phyloP scores from a whole-genome alignment of 1,284 basidiomycete species.

The Cerioporus squamosus region DNA sequence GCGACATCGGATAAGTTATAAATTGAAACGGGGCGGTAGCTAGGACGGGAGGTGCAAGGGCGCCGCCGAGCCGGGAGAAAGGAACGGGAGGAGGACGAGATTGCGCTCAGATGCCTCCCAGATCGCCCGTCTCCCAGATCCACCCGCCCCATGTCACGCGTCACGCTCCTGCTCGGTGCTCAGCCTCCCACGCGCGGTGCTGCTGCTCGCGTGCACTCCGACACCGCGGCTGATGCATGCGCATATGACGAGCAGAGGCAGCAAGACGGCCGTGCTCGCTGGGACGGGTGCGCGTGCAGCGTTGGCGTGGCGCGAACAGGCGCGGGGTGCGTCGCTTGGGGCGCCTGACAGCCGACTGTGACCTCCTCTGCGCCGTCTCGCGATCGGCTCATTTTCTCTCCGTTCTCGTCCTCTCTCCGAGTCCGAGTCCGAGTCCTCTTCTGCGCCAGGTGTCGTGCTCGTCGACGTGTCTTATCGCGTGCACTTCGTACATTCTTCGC shows the following conservation, averaged over 20 bases:
- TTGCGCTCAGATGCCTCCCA: constrained; percentile 2
- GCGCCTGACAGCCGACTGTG: constrained; percentile 2
- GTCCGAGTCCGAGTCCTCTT: too few species aligned
- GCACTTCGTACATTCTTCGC: too few species aligned
- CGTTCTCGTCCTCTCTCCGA: not conserved
- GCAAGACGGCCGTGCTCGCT: not conserved
- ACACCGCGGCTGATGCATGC: too few species aligned
- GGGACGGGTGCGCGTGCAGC: constrained; percentile 1
- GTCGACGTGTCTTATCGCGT: too few species aligned
- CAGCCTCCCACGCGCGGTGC: too few species aligned
- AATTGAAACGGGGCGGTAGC: constrained; percentile 23
- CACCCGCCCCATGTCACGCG: not conserved
- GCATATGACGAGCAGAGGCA: too few species aligned
- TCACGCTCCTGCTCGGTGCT: not conserved
- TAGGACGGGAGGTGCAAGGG: constrained; percentile 18
- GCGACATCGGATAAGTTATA: constrained; percentile 20
- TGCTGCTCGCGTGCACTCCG: too few species aligned
- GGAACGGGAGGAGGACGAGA: constrained; percentile 10
- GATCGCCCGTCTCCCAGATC: not conserved
- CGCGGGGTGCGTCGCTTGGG: not conserved
- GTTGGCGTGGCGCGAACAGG: not conserved
- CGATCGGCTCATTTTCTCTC: constrained; percentile 1
- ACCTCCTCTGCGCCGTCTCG: not conserved
- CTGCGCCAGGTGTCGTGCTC: not conserved
- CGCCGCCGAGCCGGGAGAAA: constrained; percentile 23